Conservation (phyloP, 495 filamentous ascomycete genomes). For the Cercophora newfieldiana region DNA sequence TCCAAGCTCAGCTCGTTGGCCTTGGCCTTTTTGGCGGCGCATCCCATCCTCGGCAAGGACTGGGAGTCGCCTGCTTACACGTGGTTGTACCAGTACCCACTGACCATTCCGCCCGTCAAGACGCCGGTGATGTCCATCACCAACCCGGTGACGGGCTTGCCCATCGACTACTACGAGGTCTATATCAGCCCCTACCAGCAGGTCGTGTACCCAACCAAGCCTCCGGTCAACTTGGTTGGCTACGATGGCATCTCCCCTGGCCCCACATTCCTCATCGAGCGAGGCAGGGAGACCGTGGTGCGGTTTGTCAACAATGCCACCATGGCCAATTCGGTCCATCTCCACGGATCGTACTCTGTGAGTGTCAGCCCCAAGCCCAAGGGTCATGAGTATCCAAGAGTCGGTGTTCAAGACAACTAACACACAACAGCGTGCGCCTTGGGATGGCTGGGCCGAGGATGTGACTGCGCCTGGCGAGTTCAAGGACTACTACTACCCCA, state of each 20-base stretch:
- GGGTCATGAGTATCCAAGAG: too few species aligned
- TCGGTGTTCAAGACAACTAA: neutral
- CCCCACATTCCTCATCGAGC: slow-evolving; percentile 48
- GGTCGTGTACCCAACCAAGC: slow-evolving; percentile 49
- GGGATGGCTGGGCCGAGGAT: slow-evolving; percentile 60
- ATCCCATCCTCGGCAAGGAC: slow-evolving; percentile 21
- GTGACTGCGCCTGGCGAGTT: slow-evolving; percentile 48
- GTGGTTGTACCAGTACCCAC: slow-evolving; percentile 45
- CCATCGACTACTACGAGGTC: slow-evolving; percentile 47
- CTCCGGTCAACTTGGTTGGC: slow-evolving; percentile 46
- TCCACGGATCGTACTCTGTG: slow-evolving; percentile 53
- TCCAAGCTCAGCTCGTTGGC: slow-evolving; percentile 1
- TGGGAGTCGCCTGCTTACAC: slow-evolving; percentile 38
- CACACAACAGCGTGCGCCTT: slow-evolving; percentile 26
- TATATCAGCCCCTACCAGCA: slow-evolving; percentile 47
- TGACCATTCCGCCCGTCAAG: slow-evolving; percentile 53
- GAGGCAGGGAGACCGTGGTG: slow-evolving; percentile 51
- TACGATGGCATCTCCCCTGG: slow-evolving; percentile 58
- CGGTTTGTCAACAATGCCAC: slow-evolving; percentile 53
- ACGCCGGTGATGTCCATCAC: slow-evolving; percentile 35
- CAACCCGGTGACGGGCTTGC: slow-evolving; percentile 33
- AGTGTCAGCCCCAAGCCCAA: too few species aligned
- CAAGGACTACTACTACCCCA: slow-evolving; percentile 64
- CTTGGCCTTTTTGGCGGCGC: slow-evolving; percentile 9
- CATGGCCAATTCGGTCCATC: slow-evolving; percentile 45